Percentiles rank a stretch among this genome's conserved stretches.
Evolutionary conservation across 495 filamentous ascomycete species (phyloP).

Genomic region (Lepidopterella palustris): DNA sequence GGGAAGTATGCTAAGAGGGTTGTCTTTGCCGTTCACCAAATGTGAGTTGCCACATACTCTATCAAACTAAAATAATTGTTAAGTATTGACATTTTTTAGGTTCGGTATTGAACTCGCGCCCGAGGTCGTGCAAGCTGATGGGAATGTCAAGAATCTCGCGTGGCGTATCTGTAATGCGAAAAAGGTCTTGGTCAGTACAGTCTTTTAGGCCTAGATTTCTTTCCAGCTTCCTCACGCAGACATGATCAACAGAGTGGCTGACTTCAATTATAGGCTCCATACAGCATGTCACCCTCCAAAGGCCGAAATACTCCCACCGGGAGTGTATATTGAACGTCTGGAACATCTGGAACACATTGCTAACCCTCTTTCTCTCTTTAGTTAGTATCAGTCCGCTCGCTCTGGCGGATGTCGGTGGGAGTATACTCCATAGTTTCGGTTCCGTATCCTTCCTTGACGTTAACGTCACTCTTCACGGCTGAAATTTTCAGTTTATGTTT

Average conservation of each 20-base stretch:
- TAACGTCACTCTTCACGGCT: too few species aligned
- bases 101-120: constrained; percentile 95
- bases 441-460: too few species aligned
- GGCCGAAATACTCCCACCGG: constrained; percentile 48
- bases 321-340: not conserved
- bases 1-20: constrained; percentile 82
- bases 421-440: too few species aligned
- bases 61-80: too few species aligned
- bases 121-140: constrained; percentile 87
- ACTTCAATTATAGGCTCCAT: constrained; percentile 48
- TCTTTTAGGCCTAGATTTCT: not conserved
- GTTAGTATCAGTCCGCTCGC: too few species aligned
- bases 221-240: not conserved
- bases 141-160: constrained; percentile 80
- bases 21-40: constrained; percentile 90
- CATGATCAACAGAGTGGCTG: not conserved
- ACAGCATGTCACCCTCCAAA: constrained; percentile 56
- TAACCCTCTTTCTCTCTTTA: too few species aligned
- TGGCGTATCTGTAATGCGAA: constrained; percentile 96
- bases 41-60: constrained; percentile 44
- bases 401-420: too few species aligned
- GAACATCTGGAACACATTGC: too few species aligned
- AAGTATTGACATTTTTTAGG: constrained; percentile 35
- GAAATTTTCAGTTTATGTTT: too few species aligned
- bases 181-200: constrained; percentile 77